These are phyloP conservation scores for Suillus subalutaceus DNA, from an alignment of 768 basidiomycete species.

Conservation along the genomic window DNA sequence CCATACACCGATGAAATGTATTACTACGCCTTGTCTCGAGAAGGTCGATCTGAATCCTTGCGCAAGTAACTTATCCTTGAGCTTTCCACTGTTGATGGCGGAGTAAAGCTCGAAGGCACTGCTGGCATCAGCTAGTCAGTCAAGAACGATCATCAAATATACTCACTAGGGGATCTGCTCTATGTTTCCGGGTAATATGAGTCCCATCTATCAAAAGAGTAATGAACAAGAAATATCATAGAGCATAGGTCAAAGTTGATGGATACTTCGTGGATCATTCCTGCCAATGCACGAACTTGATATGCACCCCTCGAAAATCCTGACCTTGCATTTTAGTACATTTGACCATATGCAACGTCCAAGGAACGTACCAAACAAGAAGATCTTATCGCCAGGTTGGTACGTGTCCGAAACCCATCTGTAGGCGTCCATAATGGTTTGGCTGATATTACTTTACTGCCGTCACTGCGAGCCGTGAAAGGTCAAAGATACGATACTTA, in stretches of 20 bases:
- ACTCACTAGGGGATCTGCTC: conserved; percentile 44
- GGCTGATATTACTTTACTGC: conserved; percentile 15
- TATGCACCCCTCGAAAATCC: conserved; percentile 54
- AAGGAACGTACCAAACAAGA: conserved; percentile 39
- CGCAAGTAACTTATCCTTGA: conserved; percentile 24
- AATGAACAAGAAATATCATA: neutral
- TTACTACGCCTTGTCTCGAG: conserved; percentile 34
- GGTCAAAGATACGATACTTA: conserved; percentile 17
- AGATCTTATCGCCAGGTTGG: conserved; percentile 40
- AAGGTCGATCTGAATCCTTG: conserved; percentile 39
- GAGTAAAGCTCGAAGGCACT: conserved; percentile 45
- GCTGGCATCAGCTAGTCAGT: conserved; percentile 5
- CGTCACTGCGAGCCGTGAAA: neutral
- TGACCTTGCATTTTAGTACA: conserved; percentile 19
- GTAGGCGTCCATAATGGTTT: conserved; percentile 38
- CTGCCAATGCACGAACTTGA: conserved; percentile 45
- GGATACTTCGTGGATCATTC: conserved; percentile 44
- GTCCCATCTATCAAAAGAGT: conserved; percentile 37
- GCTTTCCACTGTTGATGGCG: conserved; percentile 23
- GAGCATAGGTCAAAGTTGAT: neutral
- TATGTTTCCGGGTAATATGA: conserved; percentile 43
- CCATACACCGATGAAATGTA: conserved; percentile 52
- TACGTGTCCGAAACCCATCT: conserved; percentile 46
- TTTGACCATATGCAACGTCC: neutral
- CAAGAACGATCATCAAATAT: neutral